A percentile compares a stretch with the other conserved stretches of the same genome.
phyloP scores from a whole-genome alignment of 352 stramenopile species.

The Aphanomyces euteiches region DNA sequence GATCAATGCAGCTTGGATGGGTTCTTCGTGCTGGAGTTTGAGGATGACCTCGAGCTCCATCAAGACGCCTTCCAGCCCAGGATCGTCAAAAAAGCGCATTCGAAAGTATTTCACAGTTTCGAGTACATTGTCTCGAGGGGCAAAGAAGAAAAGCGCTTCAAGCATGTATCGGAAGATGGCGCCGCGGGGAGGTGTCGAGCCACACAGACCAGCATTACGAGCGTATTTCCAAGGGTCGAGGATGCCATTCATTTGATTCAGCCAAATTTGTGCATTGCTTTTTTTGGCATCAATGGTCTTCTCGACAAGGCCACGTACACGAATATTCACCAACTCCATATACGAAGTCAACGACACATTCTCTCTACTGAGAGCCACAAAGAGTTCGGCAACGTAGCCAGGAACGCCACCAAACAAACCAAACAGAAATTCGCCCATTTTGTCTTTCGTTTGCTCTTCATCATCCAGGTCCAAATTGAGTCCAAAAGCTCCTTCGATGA shows the following conservation, averaged over 20 bases:
- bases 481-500: not conserved
- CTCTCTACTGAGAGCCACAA: not conserved
- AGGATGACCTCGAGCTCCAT: not conserved
- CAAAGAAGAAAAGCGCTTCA: not conserved
- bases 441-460: not conserved
- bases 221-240: not conserved
- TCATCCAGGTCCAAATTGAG: not conserved
- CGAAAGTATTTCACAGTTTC: not conserved
- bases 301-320: not conserved
- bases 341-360: not conserved
- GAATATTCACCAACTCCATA: not conserved
- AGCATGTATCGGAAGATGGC: not conserved
- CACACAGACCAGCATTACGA: not conserved
- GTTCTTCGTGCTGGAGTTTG: conserved; percentile 3
- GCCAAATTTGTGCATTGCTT: not conserved
- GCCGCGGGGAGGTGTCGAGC: not conserved
- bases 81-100: not conserved
- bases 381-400: not conserved
- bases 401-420: not conserved
- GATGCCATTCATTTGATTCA: not conserved
- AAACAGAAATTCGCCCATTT: not conserved
- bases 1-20: not conserved
- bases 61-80: not conserved
- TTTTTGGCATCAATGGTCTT: not conserved
- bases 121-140: not conserved